Base-by-base conservation (phyloP, 2,329 filamentous ascomycete species). In the Exophiala sp. region DNA sequence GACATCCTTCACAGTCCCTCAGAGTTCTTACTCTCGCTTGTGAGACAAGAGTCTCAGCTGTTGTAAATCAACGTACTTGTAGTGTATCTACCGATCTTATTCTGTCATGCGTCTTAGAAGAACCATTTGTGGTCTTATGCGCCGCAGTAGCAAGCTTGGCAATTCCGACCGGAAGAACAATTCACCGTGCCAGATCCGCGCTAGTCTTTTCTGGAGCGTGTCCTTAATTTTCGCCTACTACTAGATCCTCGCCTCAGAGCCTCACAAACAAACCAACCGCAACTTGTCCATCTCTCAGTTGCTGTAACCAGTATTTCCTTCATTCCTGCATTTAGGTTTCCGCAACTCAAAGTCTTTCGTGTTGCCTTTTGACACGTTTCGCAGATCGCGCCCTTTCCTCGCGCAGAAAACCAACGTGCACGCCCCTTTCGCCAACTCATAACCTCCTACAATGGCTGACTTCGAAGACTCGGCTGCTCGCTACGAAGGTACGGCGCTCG, bases 401-500 rank as follows among this genome's bases (percentile, higher is more conserved):
- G 11, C 18, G 37, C 46, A 35, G 27, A 19, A 11, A 18, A 16
- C 27, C 40, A 13, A 43, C 46, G 37, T 22, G 18, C 18, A 37
- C 5, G 14, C 34, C 34, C 34, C 34, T 37, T 37, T 19, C 9
- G 19, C 34, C 46, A 21, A 16, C 24, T 35, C 35, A 46, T 34
- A 19, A 32, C 23, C 30, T 41, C 35, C 38, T 39, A 65, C 53
- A 56, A 73, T 73, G 70, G 66, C 70, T 59, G 81, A 85, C 61
- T 85, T 82, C 72, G 81, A 84, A 65, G 77, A 76, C 62, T 80
- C 83, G 58, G 76, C 77, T 66, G 78, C 79, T 70, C 74, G 74
- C 63, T 85, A 83, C 67, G 81, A 83, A 57, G 81, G 82, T 85
- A 75, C 63, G 73, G 68, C 43, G 57, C 27, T 27, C 22, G 6